phyloP scores from a whole-genome alignment of 306 rosid genomes.

The Citrullus mucosospermus region DNA sequence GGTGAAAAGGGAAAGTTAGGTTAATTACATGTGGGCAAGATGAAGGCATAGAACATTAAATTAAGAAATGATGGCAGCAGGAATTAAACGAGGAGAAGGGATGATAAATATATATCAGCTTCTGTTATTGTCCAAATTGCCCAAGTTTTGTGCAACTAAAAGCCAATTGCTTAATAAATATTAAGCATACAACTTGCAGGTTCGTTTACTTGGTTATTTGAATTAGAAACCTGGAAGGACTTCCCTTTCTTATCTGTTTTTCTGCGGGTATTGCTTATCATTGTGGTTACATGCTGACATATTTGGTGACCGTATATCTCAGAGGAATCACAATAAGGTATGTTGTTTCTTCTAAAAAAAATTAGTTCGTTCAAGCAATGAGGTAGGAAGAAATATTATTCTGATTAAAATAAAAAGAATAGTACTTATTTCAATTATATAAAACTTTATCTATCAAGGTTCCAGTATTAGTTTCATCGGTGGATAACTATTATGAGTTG shows the following conservation, averaged over 20 bases:
- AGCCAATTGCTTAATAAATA: background rate
- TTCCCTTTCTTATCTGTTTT: background rate
- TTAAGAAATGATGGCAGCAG: background rate
- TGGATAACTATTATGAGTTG: too few relatives aligned
- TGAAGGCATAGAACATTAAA: background rate
- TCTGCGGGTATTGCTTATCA: background rate
- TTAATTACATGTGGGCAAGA: background rate
- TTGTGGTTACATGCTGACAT: background rate
- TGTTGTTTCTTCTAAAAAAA: background rate
- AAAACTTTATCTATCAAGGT: background rate
- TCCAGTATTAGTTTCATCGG: background rate
- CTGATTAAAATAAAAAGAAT: background rate
- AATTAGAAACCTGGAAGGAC: background rate
- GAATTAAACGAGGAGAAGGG: background rate
- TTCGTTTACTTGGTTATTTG: background rate
- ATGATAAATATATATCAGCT: background rate
- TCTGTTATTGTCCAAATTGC: background rate
- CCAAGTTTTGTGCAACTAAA: background rate
- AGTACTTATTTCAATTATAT: background rate
- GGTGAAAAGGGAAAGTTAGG: background rate
- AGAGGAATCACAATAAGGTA: background rate
- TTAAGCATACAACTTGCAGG: conserved; percentile 1
- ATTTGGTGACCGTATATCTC: background rate
- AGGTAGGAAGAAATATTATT: background rate
- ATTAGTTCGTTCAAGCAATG: background rate